Evolutionary conservation across 768 basidiomycete species (phyloP), one percentile per base, ranked within the genome.

Genomic region (Hypholoma sublateritium): DNA sequence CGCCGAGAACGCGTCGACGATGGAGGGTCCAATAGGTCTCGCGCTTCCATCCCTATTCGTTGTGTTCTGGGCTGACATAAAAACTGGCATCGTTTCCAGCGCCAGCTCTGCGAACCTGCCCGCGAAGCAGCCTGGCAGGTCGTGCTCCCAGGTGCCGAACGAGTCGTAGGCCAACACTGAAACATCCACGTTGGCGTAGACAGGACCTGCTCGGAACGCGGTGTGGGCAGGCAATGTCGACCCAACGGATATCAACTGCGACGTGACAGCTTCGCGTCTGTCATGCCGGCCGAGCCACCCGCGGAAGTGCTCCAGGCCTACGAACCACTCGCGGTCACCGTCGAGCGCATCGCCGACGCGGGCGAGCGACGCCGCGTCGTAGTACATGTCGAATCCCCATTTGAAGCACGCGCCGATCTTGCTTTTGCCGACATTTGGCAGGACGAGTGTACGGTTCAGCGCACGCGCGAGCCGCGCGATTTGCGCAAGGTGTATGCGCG

Each of bases 391-490:
- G 59, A 86, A 81, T 1, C 72, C 69, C 75, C 75, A 78, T 49
- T 71, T 67, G 59, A 74, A 77, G 70, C 85, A 88, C 3, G 72
- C 67, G 0, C 81, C 80, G 34, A 86, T 72, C 36, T 81, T 76
- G 46, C 80, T 80, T 56, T 80, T 79, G 6, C 80, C 80, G 4
- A 86, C 83, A 56, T 83, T 82, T 2, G 86, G 86, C 4, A 88
- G 74, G 24, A 87, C 82, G 35, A 87, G 73, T 3, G 79, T 86
- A 5, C 85, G 77, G 60, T 81, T 77, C 25, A 86, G 74, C 5
- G 61, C 65, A 49, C 67, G 65, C 0, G 85, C 80, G n/a, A 87
- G 78, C 3, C 70, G 68, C 0, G 75, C 61, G 55, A 87, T 69
- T 60, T 86, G 81, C 25, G 72, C 62, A n/a, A 87, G 67, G 67